Base-by-base conservation (phyloP, 75 land plant species). In the Picea glauca region DNA sequence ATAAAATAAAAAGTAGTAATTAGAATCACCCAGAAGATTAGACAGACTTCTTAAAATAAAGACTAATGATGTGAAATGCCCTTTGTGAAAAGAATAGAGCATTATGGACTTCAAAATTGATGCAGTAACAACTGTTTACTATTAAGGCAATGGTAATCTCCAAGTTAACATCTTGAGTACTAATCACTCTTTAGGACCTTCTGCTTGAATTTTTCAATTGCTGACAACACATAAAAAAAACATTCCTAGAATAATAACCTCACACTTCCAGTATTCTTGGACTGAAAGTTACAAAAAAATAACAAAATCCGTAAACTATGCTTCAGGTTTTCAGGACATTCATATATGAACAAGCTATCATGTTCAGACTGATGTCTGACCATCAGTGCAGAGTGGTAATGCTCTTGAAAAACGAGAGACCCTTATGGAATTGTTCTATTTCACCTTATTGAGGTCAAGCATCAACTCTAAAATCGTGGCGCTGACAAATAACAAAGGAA, bases 391-490 rank as follows among this genome's bases (percentile, higher is more conserved):
- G 74, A 18, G 74, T 43, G 7, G 3, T 8, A 70, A 9, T 43
- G 54, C 35, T 70, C 15, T n/a, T 8, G 0, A 43, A 70, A 46
- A 43, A 11, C 12, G n/a, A 18, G 74, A 43, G n/a, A 38, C 50
- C 23, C 56, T 70, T 20, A 15, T 43, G 50, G 21, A 43, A 20
- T 20, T 12, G 8, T n/a, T 21, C 15, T 38, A 7, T n/a, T n/a
- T 70, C 54, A 70, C 23, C 56, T 43, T n/a, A 70, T 3, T 43
- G 12, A n/a, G 11, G 12, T 12, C 54, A 43, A 40, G 26, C 21
- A 43, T 70, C 43, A 70, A 46, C 13, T 20, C 54, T 70, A 70
- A 43, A 70, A 70, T 70, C 74, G 74, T 70, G 74, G 74, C 35
- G 74, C 74, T 70, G 74, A 11, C 11, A 70, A 15, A 70, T 8